Evolutionary conservation across 2,329 filamentous ascomycete genomes (phyloP), one percentile per base, ranked within the genome.

Genomic region (Ophiostoma fasciatum): DNA sequence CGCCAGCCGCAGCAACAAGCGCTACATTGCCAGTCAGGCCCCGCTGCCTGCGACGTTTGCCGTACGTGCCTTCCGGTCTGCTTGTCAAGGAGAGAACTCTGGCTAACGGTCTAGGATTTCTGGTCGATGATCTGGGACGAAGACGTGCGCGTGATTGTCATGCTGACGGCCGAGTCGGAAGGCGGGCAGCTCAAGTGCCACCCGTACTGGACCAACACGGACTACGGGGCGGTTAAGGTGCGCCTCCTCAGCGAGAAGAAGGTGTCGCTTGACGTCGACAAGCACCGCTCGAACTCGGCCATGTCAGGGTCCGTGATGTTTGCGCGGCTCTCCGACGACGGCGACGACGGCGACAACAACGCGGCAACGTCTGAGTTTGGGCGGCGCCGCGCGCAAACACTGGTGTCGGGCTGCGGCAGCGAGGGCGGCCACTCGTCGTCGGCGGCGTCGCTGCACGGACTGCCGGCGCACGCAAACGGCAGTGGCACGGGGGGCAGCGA

Each of bases 121-220:
- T 98, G 90, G 90, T 88, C 84, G 41, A 80, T 94, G 10, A 69
- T 96, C 21, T 98, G 90, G 90, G 87, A 96, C 52, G 82, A 96
- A 56, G 87, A 96, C 51, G 78, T 93, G 4, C 79, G 88, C 35
- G 82, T 96, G 19, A 79, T 98, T 42, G 87, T 96, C 45, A 96
- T 94, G 79, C 68, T 98, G 46, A 98, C 90, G 6, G 88, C 90
- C 2, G 88, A 96, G 56, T 72, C 81, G 19, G 90, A 98, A 60
- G 84, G 85, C 18, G 87, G 88, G 1, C 87, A 94, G 52, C 65
- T 93, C 30, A 98, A 96, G 56, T 94, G 88, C 43, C 87, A 98
- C 54, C 75, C 83, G 8, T 98, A 94, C 56, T 98, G 90, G 90
- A 74, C 76, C 29, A 70, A 71, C 12, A 74, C 72, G 42, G 75